These are phyloP conservation scores for Corinectria fuckeliana DNA, from an alignment of 2,329 filamentous ascomycete genomes.

Conservation along the genomic window DNA sequence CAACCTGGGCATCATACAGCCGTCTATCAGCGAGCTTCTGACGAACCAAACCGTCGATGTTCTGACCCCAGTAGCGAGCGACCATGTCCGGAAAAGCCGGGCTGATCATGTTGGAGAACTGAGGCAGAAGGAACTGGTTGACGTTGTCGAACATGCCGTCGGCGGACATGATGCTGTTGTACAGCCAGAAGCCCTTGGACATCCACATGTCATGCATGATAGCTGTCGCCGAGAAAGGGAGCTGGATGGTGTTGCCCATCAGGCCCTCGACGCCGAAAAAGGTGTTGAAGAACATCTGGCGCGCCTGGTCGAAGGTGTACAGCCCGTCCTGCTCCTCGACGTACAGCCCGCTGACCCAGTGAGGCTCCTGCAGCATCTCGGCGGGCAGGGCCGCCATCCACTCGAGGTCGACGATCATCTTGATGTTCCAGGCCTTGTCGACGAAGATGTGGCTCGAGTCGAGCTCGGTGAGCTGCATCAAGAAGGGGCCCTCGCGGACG, in stretches of 20 bases:
- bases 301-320: background rate
- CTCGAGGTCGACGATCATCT: slow-evolving; percentile 6
- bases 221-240: background rate
- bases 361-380: slow-evolving; percentile 8
- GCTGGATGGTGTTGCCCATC: background rate
- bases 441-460: slow-evolving; percentile 7
- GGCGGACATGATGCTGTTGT: background rate
- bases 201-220: background rate
- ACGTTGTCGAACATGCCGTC: background rate
- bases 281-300: background rate
- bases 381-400: slow-evolving; percentile 4
- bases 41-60: background rate
- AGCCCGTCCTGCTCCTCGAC: background rate
- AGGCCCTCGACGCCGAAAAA: background rate
- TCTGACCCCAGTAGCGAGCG: background rate
- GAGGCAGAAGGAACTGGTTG: background rate
- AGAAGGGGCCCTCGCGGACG: background rate
- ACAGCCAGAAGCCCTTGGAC: background rate
- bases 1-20: background rate
- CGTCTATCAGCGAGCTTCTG: background rate
- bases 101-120: background rate
- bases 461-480: slow-evolving; percentile 8
- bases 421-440: slow-evolving; percentile 5
- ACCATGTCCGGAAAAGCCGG: background rate
- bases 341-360: slow-evolving; percentile 5